These are phyloP conservation scores for Paraphoma chrysanthemicola DNA, from an alignment of 2,329 filamentous ascomycete species.

Conservation along the genomic window DNA sequence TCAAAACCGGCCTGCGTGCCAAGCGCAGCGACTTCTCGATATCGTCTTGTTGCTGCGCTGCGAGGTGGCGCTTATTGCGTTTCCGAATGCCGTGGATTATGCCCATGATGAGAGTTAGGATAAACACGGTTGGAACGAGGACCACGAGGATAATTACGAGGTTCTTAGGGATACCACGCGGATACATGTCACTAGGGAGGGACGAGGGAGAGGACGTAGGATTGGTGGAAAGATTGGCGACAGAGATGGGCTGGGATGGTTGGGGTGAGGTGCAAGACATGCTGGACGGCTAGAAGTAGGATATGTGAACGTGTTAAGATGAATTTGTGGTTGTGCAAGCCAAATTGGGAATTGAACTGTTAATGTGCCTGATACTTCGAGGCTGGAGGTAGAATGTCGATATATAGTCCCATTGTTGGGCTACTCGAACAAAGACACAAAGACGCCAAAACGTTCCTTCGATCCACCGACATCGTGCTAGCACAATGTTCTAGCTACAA, in stretches of 20 bases:
- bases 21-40: background rate
- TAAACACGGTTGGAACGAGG: background rate
- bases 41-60: constrained; percentile 1
- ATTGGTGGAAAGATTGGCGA: background rate
- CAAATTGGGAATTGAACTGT: too few relatives aligned
- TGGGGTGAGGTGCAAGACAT: background rate
- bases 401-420: background rate
- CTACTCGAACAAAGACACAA: background rate
- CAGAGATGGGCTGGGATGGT: background rate
- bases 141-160: constrained; percentile 3
- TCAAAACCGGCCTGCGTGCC: background rate
- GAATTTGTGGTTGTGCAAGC: background rate
- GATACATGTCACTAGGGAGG: background rate
- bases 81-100: constrained; percentile 2
- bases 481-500: too few relatives aligned
- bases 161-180: background rate
- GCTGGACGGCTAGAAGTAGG: background rate
- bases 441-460: background rate
- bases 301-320: background rate
- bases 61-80: background rate
- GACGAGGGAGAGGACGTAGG: background rate
- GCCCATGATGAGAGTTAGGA: constrained; percentile 2
- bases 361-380: too few relatives aligned
- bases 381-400: background rate
- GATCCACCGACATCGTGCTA: background rate